phyloP scores from a whole-genome alignment of 345 rosid species.

The Ailanthus altissimus region DNA sequence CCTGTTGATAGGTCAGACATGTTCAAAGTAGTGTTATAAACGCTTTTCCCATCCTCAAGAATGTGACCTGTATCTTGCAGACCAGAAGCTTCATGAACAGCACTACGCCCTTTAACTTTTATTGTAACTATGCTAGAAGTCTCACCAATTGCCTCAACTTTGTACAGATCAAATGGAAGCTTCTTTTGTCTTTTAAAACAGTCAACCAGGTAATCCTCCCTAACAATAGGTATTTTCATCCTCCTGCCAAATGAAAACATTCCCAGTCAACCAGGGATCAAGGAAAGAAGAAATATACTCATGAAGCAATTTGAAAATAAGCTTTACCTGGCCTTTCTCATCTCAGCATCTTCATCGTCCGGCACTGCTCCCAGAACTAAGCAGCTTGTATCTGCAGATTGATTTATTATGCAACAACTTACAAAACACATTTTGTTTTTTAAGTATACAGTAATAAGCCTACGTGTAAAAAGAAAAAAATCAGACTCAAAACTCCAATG shows the following conservation, averaged over 20 bases:
- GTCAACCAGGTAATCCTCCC: constrained; percentile 83
- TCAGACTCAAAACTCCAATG: constrained; percentile 15
- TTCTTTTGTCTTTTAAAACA: constrained; percentile 74
- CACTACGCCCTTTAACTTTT: constrained; percentile 92
- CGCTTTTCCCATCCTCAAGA: constrained; percentile 82
- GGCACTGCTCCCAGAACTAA: constrained; percentile 65
- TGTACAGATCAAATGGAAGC: constrained; percentile 76
- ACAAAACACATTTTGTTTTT: not conserved
- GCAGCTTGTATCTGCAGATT: constrained; percentile 77
- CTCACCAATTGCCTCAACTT: constrained; percentile 70
- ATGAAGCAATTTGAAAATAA: constrained; percentile 21
- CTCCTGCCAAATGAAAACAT: constrained; percentile 54
- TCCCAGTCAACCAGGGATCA: constrained; percentile 18
- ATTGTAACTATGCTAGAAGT: constrained; percentile 67
- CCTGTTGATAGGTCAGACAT: constrained; percentile 96
- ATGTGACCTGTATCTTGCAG: constrained; percentile 92
- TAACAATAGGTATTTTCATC: constrained; percentile 80
- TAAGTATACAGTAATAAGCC: constrained; percentile 2
- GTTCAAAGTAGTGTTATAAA: constrained; percentile 91
- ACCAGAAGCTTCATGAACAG: constrained; percentile 94
- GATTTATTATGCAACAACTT: constrained; percentile 20
- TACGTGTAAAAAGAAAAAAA: not conserved
- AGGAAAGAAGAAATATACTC: constrained; percentile 18
- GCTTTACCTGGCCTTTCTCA: constrained; percentile 80
- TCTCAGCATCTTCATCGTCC: constrained; percentile 58